Evolutionary conservation across 495 filamentous ascomycete genomes (phyloP).

Genomic region (Venustampulla echinocandica): DNA sequence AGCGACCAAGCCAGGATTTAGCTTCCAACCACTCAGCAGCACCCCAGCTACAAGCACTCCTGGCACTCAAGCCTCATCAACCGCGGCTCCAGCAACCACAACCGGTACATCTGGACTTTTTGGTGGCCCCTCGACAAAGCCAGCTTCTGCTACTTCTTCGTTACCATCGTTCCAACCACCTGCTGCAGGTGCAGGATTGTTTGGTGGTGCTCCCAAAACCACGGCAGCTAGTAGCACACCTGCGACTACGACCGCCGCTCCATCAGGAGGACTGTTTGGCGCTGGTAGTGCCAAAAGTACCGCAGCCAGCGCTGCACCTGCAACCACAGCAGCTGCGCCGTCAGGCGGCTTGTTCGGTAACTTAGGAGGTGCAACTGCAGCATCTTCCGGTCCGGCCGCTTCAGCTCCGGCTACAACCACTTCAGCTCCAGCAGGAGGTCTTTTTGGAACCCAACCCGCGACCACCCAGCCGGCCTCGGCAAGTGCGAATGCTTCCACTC

Average conservation of each 20-base stretch:
- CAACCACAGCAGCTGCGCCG: conserved; percentile 5
- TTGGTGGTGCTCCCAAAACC: not conserved
- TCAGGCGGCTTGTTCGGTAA: conserved; percentile 4
- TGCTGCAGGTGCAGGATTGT: not conserved
- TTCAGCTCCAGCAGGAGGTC: conserved; percentile 5
- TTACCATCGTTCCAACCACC: too few relatives aligned
- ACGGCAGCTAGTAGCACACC: not conserved
- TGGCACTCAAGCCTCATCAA: too few relatives aligned
- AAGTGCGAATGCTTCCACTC: conserved; percentile 1
- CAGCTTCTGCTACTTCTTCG: too few relatives aligned
- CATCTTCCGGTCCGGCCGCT: conserved; percentile 2
- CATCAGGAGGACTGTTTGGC: not conserved
- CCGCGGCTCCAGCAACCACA: too few relatives aligned
- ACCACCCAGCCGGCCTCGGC: conserved; percentile 5
- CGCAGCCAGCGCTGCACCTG: conserved; percentile 4
- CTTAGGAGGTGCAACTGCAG: conserved; percentile 5
- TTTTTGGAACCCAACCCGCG: conserved; percentile 1
- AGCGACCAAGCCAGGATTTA: too few relatives aligned
- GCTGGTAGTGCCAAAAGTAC: conserved; percentile 1
- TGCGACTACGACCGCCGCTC: not conserved
- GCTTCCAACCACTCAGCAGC: too few relatives aligned
- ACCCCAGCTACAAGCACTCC: too few relatives aligned
- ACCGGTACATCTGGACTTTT: too few relatives aligned
- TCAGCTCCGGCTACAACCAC: conserved; percentile 2
- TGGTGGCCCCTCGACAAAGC: too few relatives aligned